phyloP scores from a whole-genome alignment of 805 yeast genomes.

The Scheffersomyces stipitis region DNA sequence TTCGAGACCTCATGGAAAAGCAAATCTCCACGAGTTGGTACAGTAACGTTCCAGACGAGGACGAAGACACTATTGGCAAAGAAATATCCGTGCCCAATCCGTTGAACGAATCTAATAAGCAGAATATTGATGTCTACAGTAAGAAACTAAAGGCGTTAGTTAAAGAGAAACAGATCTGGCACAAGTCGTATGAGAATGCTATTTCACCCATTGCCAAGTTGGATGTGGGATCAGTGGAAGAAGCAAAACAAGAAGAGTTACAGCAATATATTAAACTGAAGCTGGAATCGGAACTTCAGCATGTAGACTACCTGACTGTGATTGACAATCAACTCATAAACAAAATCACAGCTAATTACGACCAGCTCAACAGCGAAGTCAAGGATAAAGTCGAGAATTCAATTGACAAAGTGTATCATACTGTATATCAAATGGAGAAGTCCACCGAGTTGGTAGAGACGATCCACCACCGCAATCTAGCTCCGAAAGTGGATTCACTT shows the following conservation, averaged over 20 bases:
- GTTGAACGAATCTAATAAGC: slow-evolving; percentile 52
- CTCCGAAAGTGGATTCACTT: slow-evolving; percentile 17
- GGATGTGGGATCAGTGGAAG: slow-evolving; percentile 1
- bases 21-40: slow-evolving; percentile 70
- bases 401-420: slow-evolving; percentile 39
- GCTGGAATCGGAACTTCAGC: slow-evolving; percentile 4
- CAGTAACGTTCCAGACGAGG: slow-evolving; percentile 28
- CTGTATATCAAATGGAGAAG: slow-evolving; percentile 27
- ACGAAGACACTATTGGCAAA: slow-evolving; percentile 20
- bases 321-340: slow-evolving; percentile 13
- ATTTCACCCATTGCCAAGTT: slow-evolving; percentile 15
- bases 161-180: slow-evolving; percentile 51
- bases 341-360: slow-evolving; percentile 9
- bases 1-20: slow-evolving; percentile 59
- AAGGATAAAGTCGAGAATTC: slow-evolving; percentile 21
- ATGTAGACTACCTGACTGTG: slow-evolving; percentile 12
- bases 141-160: slow-evolving; percentile 43
- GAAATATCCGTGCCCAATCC: slow-evolving; percentile 54
- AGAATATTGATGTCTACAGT: slow-evolving; percentile 47
- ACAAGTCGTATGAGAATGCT: slow-evolving; percentile 21
- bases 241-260: slow-evolving; percentile 13
- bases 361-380: slow-evolving; percentile 12
- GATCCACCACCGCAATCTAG: slow-evolving; percentile 16
- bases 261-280: slow-evolving; percentile 11
- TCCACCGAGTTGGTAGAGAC: slow-evolving; percentile 21